Evolutionary conservation across 805 yeast genomes (phyloP), one percentile per base, ranked within the genome.

Genomic region (Isabelozyma gotoi): DNA sequence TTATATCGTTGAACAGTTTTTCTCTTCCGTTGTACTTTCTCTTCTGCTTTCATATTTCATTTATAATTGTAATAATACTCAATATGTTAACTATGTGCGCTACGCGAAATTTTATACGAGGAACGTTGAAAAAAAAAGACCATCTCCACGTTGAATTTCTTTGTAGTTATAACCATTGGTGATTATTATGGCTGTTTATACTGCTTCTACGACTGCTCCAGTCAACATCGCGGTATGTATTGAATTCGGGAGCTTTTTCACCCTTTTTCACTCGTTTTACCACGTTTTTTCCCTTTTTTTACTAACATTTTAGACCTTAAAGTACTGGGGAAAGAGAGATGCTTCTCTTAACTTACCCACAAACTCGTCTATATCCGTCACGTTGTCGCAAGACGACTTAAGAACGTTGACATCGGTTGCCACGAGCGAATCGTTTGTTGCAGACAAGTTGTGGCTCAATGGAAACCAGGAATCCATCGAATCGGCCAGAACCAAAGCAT

Each of bases 251-350:
- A n/a, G 11, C n/a, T n/a, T n/a, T n/a, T n/a, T n/a, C n/a, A n/a
- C n/a, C n/a, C n/a, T n/a, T n/a, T n/a, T n/a, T n/a, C n/a, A n/a
- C n/a, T n/a, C n/a, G n/a, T n/a, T n/a, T n/a, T n/a, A n/a, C n/a
- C n/a, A n/a, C n/a, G n/a, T n/a, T n/a, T n/a, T n/a, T n/a, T n/a
- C n/a, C n/a, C n/a, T n/a, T n/a, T n/a, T n/a, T n/a, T 8, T 48
- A 48, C 55, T 47, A 46, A 49, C 50, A 24, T 14, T 29, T 29
- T 49, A 83, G 82, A 94, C 98, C 33, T 77, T 94, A 51, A 94
- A 94, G 70, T 94, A 94, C 73, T 94, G 99, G 99, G 99, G 99
- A 39, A 94, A 94, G 69, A 81, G 99, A 60, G 98, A 94, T 67
- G 84, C 82, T 49, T 73, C 75, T 38, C 79, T 94, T 58, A 94